phyloP scores from a whole-genome alignment of 139 green algal genomes.

The Gonium pectorale region DNA sequence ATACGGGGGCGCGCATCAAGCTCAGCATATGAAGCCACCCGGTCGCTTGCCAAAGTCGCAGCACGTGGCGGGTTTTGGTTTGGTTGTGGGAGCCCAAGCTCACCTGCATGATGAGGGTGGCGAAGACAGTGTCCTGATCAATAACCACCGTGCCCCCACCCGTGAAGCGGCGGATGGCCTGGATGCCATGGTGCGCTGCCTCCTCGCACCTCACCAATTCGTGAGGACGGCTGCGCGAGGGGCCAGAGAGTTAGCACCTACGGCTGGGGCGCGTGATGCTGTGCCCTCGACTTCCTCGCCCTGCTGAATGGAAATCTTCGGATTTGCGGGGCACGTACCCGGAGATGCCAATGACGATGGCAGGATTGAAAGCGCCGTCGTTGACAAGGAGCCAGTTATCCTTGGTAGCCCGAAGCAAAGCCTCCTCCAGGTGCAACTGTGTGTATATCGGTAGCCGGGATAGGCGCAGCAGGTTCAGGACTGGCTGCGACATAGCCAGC shows the following conservation, averaged over 20 bases:
- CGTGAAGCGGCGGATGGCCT: conserved; percentile 91
- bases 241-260: too few species aligned
- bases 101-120: conserved; percentile 66
- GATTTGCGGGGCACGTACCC: conserved; percentile 78
- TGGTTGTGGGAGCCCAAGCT: conserved; percentile 45
- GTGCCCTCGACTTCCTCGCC: too few species aligned
- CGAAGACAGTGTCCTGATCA: conserved; percentile 88
- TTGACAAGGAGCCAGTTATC: conserved; percentile 93
- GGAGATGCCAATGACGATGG: conserved; percentile 94
- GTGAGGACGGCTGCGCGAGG: neutral
- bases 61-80: too few species aligned
- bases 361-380: conserved; percentile 74
- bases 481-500: conserved; percentile 13
- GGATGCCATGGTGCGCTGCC: conserved; percentile 58
- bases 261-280: too few species aligned
- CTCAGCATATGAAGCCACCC: too few species aligned
- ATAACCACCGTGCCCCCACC: conserved; percentile 98
- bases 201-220: conserved; percentile 70
- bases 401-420: conserved; percentile 75
- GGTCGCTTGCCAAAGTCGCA: too few species aligned
- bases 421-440: conserved; percentile 90
- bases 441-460: conserved; percentile 70
- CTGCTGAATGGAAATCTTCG: too few species aligned
- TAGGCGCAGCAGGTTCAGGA: conserved; percentile 66
- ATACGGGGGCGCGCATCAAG: too few species aligned